phyloP scores from a whole-genome alignment of 1,284 basidiomycete species.

The Meira nashicola region DNA sequence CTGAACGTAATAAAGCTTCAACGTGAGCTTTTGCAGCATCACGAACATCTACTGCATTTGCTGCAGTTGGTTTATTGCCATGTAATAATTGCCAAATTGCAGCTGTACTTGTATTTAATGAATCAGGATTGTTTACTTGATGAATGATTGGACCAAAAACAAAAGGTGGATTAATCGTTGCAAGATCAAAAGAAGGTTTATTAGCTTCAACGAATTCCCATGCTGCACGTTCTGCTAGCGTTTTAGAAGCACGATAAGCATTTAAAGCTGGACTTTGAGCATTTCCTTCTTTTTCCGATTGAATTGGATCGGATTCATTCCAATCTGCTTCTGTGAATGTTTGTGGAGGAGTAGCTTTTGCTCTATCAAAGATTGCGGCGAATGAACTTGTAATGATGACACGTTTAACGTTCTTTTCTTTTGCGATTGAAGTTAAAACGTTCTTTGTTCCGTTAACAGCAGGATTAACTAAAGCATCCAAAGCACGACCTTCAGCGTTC shows the following conservation, averaged over 20 bases:
- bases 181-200: constrained; percentile 29
- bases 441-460: constrained; percentile 64
- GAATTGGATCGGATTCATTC: constrained; percentile 62
- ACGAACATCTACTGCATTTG: constrained; percentile 54
- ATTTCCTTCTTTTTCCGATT: constrained; percentile 39
- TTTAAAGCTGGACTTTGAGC: constrained; percentile 53
- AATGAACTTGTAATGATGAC: constrained; percentile 67
- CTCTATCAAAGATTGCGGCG: constrained; percentile 57
- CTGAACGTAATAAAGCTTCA: constrained; percentile 59
- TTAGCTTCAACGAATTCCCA: constrained; percentile 51
- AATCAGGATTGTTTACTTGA: constrained; percentile 56
- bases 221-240: constrained; percentile 62
- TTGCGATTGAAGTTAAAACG: constrained; percentile 60
- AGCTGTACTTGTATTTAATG: constrained; percentile 60
- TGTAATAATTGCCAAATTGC: constrained; percentile 54
- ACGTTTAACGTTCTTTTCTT: constrained; percentile 58
- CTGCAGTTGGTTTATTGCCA: constrained; percentile 36
- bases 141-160: constrained; percentile 58
- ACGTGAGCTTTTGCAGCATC: constrained; percentile 64
- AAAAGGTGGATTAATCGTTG: constrained; percentile 36
- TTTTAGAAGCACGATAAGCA: constrained; percentile 60
- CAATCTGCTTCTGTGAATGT: constrained; percentile 60
- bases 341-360: constrained; percentile 19
- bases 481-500: constrained; percentile 38
- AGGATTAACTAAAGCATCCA: constrained; percentile 58